Percentiles rank a stretch among this genome's conserved stretches.
phyloP scores from a whole-genome alignment of 2,329 filamentous ascomycete genomes.

The Pyricularia pennisetigena region DNA sequence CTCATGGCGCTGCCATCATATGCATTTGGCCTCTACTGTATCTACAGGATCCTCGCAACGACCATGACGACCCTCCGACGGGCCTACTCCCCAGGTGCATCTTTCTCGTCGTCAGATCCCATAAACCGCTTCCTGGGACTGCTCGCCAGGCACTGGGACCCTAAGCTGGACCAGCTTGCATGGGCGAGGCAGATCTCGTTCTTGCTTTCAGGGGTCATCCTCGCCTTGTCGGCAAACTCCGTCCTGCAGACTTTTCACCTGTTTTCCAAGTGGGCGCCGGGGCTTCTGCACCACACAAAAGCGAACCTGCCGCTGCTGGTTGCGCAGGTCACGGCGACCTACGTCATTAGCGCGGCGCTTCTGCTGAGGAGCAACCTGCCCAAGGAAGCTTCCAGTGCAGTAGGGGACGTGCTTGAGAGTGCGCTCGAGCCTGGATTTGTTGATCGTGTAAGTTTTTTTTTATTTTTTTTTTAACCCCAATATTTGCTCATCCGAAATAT shows the following conservation, averaged over 20 bases:
- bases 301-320: constrained; percentile 72
- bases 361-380: constrained; percentile 72
- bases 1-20: constrained; percentile 53
- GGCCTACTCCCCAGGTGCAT: constrained; percentile 30
- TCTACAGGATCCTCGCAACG: constrained; percentile 73
- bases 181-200: constrained; percentile 85
- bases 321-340: constrained; percentile 72
- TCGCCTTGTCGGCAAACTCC: constrained; percentile 70
- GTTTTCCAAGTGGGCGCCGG: constrained; percentile 65
- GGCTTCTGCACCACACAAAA: constrained; percentile 61
- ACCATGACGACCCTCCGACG: constrained; percentile 58
- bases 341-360: constrained; percentile 73
- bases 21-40: constrained; percentile 69
- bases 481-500: not conserved
- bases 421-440: constrained; percentile 65
- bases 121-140: constrained; percentile 76
- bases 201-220: constrained; percentile 70
- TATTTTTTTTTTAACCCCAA: no score
- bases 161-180: constrained; percentile 67
- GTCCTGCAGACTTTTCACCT: constrained; percentile 80
- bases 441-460: constrained; percentile 32
- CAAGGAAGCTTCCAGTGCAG: constrained; percentile 63
- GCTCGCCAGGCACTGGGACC: constrained; percentile 75
- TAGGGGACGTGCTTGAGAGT: constrained; percentile 67
- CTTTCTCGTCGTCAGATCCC: constrained; percentile 65